Percentiles rank a stretch among this genome's conserved stretches.
phyloP scores from a whole-genome alignment of 2,329 filamentous ascomycete species.

The Cladosporium austrohemisphaericum region DNA sequence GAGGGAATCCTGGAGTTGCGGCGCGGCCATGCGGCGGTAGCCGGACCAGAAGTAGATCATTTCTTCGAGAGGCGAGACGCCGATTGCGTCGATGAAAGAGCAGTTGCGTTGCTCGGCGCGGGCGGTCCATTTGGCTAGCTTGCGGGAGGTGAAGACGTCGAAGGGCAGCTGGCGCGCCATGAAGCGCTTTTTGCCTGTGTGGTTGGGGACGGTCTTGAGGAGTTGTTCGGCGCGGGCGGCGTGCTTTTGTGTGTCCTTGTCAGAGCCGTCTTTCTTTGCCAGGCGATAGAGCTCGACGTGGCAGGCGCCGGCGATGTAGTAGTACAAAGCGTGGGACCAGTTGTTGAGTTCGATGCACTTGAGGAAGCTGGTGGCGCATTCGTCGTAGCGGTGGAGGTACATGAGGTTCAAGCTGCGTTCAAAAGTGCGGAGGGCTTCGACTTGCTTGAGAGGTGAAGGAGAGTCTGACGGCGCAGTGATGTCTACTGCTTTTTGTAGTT shows the following conservation, averaged over 20 bases:
- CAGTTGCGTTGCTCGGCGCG: conserved; percentile 64
- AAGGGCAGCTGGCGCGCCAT: conserved; percentile 88
- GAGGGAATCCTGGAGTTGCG: conserved; percentile 62
- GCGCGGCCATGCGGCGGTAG: conserved; percentile 69
- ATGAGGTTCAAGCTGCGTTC: conserved; percentile 76
- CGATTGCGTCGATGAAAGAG: conserved; percentile 74
- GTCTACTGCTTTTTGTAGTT: conserved; percentile 64
- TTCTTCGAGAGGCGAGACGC: conserved; percentile 76
- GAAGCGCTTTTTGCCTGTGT: conserved; percentile 81
- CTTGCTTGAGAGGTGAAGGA: conserved; percentile 74
- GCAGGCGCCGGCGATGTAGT: conserved; percentile 76
- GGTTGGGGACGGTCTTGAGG: conserved; percentile 65
- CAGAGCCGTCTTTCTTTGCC: conserved; percentile 41
- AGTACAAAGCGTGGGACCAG: conserved; percentile 87
- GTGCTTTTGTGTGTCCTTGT: conserved; percentile 45
- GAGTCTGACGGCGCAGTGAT: conserved; percentile 41
- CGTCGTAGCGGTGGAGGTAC: conserved; percentile 72
- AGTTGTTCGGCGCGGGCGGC: conserved; percentile 59
- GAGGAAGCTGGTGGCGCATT: conserved; percentile 71
- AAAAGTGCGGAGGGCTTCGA: conserved; percentile 79
- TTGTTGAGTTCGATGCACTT: conserved; percentile 72
- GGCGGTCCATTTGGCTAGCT: conserved; percentile 83
- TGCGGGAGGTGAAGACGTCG: conserved; percentile 78
- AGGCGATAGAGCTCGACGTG: conserved; percentile 79
- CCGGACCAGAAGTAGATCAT: conserved; percentile 96